Evolutionary conservation across 371 early-diverging fungal genomes (phyloP), one percentile per base, ranked within the genome.

Genomic region (Mucor circinelloides): DNA sequence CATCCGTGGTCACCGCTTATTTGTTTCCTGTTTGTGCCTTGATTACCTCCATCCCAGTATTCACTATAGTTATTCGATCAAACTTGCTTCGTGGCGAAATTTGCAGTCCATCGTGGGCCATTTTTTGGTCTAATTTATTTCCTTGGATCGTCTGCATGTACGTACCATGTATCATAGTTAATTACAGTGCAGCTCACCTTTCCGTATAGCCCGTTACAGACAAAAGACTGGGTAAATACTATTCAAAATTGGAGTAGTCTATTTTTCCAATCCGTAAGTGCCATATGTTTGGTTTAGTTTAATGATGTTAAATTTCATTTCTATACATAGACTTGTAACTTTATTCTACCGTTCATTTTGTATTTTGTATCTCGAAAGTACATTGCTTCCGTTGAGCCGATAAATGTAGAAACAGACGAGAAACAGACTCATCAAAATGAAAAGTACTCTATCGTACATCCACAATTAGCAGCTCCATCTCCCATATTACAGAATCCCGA

Each of bases 1-100:
- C 86, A n/a, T 82, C 89, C 1, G 76, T 81, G 46, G 82, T 88
- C 23, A 84, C 88, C 2, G 84, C 87, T 7, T 92, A 91, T 67
- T 61, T 88, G 13, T 94, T 92, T 67, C 86, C 93, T 1, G 71
- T 92, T 36, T 86, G 86, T 9, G 90, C 89, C 31, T 85, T 94
- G 8, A 78, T 92, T 44, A 88, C 93, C 6, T 87, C 89, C 10
- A 91, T 94, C 50, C 94, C 95, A 2, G 90, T 92, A 31, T 88
- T 85, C 64, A 87, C 89, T 25, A 89, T 93, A 60, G 89, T 94
- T 23, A 86, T 91, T 13, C 74, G 89, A 19, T 79, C 82, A 36
- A 94, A 94, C 68, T 72, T 94, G 21, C 67, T 90, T 3, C 88
- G 82, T 56, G 82, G 82, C 55, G 67, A 73, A 27, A 70, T 82